Evolutionary conservation across 257 asterid species (phyloP), one percentile per base, ranked within the genome.

Genomic region (Jaltomata sinuosa): DNA sequence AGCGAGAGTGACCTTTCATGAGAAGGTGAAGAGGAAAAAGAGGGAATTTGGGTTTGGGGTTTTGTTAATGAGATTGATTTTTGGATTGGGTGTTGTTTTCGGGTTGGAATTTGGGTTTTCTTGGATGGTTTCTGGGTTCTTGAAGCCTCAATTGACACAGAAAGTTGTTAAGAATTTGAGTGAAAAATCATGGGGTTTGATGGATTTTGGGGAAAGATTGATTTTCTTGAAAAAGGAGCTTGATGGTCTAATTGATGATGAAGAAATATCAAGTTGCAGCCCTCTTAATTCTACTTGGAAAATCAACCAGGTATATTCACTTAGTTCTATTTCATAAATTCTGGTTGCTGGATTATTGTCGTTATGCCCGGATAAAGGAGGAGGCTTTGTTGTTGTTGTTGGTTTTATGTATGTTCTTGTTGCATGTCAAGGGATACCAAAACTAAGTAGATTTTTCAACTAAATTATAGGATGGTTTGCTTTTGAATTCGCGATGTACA

Each of bases 271-370:
- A 22, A 89, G 82, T 86, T 90, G 93, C 87, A 87, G 74, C 83
- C 90, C 88, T 72, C 84, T 34, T 54, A 92, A 86, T 87, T 93
- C 97, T 81, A 83, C 31, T 54, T 96, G 97, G 98, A 88, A 87
- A 85, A 84, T 93, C 79, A 87, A 31, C 82, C 94, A 91, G 98
- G 99, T 96, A 76, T 25, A 22, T 18, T 61, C 12, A 2, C 8
- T 40, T 36, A 22, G 12, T 25, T 27, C 32, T 18, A 29, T 22
- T 42, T 42, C 14, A 22, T 45, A 1, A 74, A 74, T n/a, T n/a
- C n/a, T n/a, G n/a, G n/a, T n/a, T 45, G 36, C 34, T 65, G 9
- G n/a, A 31, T 16, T 14, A 31, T n/a, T n/a, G n/a, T n/a, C n/a
- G n/a, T n/a, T n/a, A n/a, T n/a, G n/a, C n/a, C n/a, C n/a, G n/a